Evolutionary conservation across 768 basidiomycete genomes (phyloP), one percentile per base, ranked within the genome.

Genomic region (Lactifluus piperatus): DNA sequence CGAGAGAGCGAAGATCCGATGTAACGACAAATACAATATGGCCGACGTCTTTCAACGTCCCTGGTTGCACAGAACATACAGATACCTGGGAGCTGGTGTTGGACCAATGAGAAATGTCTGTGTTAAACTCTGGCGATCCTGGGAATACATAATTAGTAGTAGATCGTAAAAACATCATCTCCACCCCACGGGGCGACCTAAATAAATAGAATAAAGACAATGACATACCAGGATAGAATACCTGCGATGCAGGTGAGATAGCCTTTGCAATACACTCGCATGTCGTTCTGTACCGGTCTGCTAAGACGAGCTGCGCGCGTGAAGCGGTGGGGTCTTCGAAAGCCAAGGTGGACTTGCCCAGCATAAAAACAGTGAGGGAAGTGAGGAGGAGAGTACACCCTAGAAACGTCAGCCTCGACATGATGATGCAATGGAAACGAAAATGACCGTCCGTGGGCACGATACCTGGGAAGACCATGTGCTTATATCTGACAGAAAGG

Each of bases 21-120:
- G 7, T 5, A 11, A 39, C 5, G 37, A 16, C 1, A 16, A 34
- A 45, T 41, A 60, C 64, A 27, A 65, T 60, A 9, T n/a, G 5
- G 16, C 63, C 59, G n/a, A 65, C 57, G 30, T 65, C 65, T 9
- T 36, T 27, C 0, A 60, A 45, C 1, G 34, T 62, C 2, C 60
- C 65, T 0, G 65, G 60, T 24, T 64, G 59, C 3, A 65, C 65
- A 2, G 62, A 61, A 47, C 65, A 65, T 4, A 36, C 48, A 13
- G 65, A 34, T 4, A 49, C 48, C 29, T 61, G 50, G 8, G 54
- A 55, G 37, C 60, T 64, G 3, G 65, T 53, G 11, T 48, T 39
- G 5, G 58, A 51, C 64, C 58, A 63, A 39, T 65, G 64, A 22
- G 46, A 43, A n/a, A 56, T 60, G 18, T 60, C 64, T 5, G 49